phyloP scores from a whole-genome alignment of 139 green algal species.

The Marvania coccoides region DNA sequence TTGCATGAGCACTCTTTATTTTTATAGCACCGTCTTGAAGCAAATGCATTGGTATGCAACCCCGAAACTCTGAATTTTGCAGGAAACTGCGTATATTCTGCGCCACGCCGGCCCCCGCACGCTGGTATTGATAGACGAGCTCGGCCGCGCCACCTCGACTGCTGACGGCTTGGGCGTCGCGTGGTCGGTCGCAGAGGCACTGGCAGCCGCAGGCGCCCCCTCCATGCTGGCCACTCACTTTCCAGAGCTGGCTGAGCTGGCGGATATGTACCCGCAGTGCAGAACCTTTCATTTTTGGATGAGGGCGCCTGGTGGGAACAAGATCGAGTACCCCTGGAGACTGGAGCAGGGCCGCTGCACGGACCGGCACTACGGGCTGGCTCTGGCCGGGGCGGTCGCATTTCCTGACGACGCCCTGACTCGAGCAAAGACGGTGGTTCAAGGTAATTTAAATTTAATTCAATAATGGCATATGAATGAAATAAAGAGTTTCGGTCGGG shows the following conservation, averaged over 20 bases:
- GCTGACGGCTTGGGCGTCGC: conserved; percentile 63
- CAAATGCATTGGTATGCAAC: background rate
- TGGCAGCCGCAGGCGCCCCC: conserved; percentile 16
- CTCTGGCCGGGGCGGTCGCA: conserved; percentile 40
- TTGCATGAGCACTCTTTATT: background rate
- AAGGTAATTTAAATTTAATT: background rate
- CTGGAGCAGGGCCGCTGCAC: conserved; percentile 26
- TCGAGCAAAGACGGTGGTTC: conserved; percentile 9
- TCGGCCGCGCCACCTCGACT: conserved; percentile 66
- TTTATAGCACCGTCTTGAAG: background rate
- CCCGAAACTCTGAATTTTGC: no score
- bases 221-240: conserved; percentile 76
- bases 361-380: conserved; percentile 51
- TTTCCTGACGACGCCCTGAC: conserved; percentile 33
- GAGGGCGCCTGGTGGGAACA: background rate
- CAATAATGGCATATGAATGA: no score
- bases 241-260: conserved; percentile 44
- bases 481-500: no score
- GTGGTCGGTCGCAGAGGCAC: conserved; percentile 57
- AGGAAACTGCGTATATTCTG: conserved; percentile 57
- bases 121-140: conserved; percentile 82
- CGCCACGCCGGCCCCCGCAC: conserved; percentile 16
- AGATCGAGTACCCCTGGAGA: conserved; percentile 11
- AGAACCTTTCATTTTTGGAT: conserved; percentile 46
- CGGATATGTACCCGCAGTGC: conserved; percentile 47